phyloP scores from a whole-genome alignment of 768 basidiomycete species.

The Tulasnella sp. region DNA sequence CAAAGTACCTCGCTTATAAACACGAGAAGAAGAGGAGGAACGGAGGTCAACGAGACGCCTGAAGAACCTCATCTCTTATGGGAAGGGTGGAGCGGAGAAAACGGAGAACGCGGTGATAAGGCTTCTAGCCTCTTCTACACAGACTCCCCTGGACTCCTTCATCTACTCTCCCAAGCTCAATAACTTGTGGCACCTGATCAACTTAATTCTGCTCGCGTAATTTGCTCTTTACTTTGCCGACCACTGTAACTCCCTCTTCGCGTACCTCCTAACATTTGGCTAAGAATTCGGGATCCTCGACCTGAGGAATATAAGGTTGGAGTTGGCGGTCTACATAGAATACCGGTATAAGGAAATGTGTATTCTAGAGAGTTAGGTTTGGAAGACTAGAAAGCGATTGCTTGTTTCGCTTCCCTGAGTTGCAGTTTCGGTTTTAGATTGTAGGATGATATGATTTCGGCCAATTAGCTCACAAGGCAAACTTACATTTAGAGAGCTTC shows the following conservation, averaged over 20 bases:
- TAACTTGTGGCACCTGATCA: slow-evolving; percentile 12
- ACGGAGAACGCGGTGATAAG: no score
- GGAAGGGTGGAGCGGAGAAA: no score
- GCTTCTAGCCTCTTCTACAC: slow-evolving; percentile 52
- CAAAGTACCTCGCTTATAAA: no score
- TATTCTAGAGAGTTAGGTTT: slow-evolving; percentile 51
- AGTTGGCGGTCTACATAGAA: slow-evolving; percentile 76
- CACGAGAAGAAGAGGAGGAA: no score
- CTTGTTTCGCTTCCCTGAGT: not conserved
- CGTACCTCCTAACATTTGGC: slow-evolving; percentile 54
- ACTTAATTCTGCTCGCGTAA: not conserved
- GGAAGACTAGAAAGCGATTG: not conserved
- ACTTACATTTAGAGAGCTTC: not conserved
- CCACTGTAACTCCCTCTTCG: slow-evolving; percentile 52
- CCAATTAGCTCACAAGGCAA: not conserved
- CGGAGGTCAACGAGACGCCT: no score
- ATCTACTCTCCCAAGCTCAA: slow-evolving; percentile 48
- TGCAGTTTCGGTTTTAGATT: not conserved
- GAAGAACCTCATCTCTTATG: no score
- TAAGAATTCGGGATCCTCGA: slow-evolving; percentile 62
- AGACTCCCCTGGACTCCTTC: slow-evolving; percentile 51
- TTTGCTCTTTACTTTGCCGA: slow-evolving; percentile 29
- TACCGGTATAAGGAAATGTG: slow-evolving; percentile 91
- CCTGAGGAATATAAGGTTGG: slow-evolving; percentile 83
- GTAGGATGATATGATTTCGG: not conserved